Evolutionary conservation across 2,329 filamentous ascomycete species (phyloP).

Genomic region (Fusarium graminum): DNA sequence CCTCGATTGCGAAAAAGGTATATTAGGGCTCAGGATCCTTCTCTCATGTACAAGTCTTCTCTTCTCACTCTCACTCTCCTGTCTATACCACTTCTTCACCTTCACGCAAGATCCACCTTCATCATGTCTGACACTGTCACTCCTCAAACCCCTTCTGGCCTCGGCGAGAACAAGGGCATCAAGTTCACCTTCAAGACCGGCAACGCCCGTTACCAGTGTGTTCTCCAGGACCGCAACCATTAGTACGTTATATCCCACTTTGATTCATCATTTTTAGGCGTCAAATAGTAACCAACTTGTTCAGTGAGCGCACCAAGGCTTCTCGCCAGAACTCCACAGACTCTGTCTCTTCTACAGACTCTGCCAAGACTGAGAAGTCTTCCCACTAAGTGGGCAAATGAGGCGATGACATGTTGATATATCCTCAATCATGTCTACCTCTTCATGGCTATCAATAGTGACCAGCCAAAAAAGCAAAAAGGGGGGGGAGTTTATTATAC

Average conservation of each 20-base stretch:
- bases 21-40: slow-evolving; percentile 43
- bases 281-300: slow-evolving; percentile 30
- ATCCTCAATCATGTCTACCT: slow-evolving; percentile 5
- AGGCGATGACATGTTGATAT: slow-evolving; percentile 10
- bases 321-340: slow-evolving; percentile 54
- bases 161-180: slow-evolving; percentile 58
- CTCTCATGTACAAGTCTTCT: neutral
- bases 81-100: slow-evolving; percentile 7
- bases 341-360: slow-evolving; percentile 52
- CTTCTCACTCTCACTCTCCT: slow-evolving; percentile 4
- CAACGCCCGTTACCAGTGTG: slow-evolving; percentile 56
- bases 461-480: slow-evolving; percentile 13
- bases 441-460: slow-evolving; percentile 5
- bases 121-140: slow-evolving; percentile 43
- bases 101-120: slow-evolving; percentile 24
- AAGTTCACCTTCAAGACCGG: slow-evolving; percentile 63
- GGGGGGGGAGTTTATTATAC: slow-evolving; percentile 39
- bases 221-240: slow-evolving; percentile 58
- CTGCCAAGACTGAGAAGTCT: slow-evolving; percentile 46
- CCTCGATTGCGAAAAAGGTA: slow-evolving; percentile 41
- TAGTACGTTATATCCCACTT: slow-evolving; percentile 55
- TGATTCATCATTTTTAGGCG: neutral
- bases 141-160: slow-evolving; percentile 38
- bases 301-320: slow-evolving; percentile 58
- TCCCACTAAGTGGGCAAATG: slow-evolving; percentile 32